Evolutionary conservation across 495 filamentous ascomycete species (phyloP), one percentile per base, ranked within the genome.

Genomic region (Parathielavia appendiculata): DNA sequence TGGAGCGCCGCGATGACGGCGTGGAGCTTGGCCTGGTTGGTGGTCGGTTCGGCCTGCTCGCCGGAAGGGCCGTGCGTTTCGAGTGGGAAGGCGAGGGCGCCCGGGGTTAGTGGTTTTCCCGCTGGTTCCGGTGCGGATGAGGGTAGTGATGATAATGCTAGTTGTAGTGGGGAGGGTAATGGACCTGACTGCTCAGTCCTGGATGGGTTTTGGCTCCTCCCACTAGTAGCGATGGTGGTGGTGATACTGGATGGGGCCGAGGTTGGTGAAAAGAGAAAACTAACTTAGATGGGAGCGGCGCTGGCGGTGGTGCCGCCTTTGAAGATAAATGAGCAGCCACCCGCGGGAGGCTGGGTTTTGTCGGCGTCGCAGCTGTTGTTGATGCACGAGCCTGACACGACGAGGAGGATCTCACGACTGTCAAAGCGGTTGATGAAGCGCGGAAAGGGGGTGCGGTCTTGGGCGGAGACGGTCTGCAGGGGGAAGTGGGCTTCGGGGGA

Each of bases 21-120:
- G 14, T 72, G 67, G 35, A 80, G 69, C 63, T 77, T 75, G 0
- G 76, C 77, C 10, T 74, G 68, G 56, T 76, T 75, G 58, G 69
- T 75, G 2, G 71, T 76, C 45, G 70, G 68, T 26, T 58, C 38
- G 1, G 54, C 51, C 4, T 11, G 34, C 5, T 68, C 52, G 5
- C 69, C 73, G 0, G 32, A 32, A 4, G 71, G 70, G 2, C 71
- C 71, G 11, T 43, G 20, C 26, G 58, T 47, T 57, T 74, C 71
- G 0, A 75, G 63, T 2, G 56, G 69, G 51, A 72, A 71, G 2
- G 65, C 63, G 12, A 74, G 41, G 6, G 19, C 11, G 44, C 11
- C 44, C 10, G 22, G n/a, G 1, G 44, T 14, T 14, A 19, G 9
- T 12, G 22, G 44, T 2, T 30, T 6, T 30, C 3, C 6, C 7